A percentile compares a stretch with the other conserved stretches of the same genome.
These are phyloP conservation scores for Botrytis byssoidea DNA, from an alignment of 2,329 filamentous ascomycete genomes.

Conservation along the genomic window DNA sequence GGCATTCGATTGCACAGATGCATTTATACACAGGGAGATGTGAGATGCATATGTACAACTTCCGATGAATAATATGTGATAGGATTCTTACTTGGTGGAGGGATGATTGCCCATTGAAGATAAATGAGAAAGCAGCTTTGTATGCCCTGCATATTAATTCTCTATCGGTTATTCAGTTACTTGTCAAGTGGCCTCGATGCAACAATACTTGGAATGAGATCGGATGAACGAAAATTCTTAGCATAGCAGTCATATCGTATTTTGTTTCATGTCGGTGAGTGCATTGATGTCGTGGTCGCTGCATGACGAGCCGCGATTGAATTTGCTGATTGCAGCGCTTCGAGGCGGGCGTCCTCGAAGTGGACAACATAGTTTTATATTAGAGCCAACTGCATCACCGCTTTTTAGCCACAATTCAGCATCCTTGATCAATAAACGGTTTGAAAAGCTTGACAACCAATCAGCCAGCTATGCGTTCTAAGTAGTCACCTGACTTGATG, in stretches of 20 bases:
- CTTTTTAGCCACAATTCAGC: background rate
- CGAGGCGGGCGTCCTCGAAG: background rate
- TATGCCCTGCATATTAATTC: background rate
- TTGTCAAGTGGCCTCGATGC: background rate
- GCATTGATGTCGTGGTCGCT: background rate
- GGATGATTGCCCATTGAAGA: background rate
- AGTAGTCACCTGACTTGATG: background rate
- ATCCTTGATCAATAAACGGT: background rate
- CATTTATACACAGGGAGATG: background rate
- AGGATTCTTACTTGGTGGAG: background rate
- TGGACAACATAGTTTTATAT: background rate
- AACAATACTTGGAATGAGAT: slow-evolving; percentile 2
- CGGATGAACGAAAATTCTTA: slow-evolving; percentile 4
- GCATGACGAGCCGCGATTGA: background rate
- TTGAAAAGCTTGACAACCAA: background rate
- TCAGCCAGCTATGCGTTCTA: background rate
- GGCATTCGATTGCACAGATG: background rate
- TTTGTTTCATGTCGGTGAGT: background rate
- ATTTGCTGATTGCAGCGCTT: background rate
- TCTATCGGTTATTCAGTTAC: background rate
- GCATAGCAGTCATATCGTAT: background rate
- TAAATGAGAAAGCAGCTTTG: background rate
- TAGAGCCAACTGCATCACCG: background rate
- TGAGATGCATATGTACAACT: background rate
- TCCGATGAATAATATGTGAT: background rate